Base-by-base conservation (phyloP, 441 rosid genomes). In the Erodium trifolium region DNA sequence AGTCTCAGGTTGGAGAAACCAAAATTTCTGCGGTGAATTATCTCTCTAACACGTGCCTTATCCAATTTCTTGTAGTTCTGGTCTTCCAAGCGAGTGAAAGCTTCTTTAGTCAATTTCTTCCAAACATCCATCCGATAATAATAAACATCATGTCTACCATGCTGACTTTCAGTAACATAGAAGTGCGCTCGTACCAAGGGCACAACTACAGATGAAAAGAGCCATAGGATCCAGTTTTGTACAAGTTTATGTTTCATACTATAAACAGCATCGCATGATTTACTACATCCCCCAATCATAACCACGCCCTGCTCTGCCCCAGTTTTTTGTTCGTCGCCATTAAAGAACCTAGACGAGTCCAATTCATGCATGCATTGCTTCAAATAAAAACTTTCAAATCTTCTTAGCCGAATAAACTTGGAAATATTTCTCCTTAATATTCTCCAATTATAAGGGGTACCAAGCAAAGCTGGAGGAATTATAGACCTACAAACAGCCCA, bases 401-500 rank as follows among this genome's bases (percentile, higher is more conserved):
- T 87, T 70, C 96, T 79, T 49, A 86, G 82, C 63, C 69, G 78
- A 77, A 94, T 77, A 74, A 88, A 87, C 82, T 79, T 89, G 75
- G 77, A 79, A 57, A 93, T 86, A 68, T 88, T 91, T 65, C 84
- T 82, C 81, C 85, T 77, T 27, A 91, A 78, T 17, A 75, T 70
- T 79, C 97, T 88, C 96, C 85, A 79, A 75, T 86, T 89, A 34
- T 3, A 34, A 34, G 5, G 5, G 37, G 37, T 5, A 70, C 99
- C 97, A 62, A 94, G 82, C 82, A 94, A 72, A 68, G 83, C 81
- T 53, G 83, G 74, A 73, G 99, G 99, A 82, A 91, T 73, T 66
- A 90, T 72, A 76, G 79, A 81, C 82, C 88, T 84, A 75, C 87
- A 86, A 72, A 78, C 87, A 77, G 92, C 94, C 97, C 97, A 91